Conservation (phyloP, 352 stramenopile genomes). For the Bremia lactucae region DNA sequence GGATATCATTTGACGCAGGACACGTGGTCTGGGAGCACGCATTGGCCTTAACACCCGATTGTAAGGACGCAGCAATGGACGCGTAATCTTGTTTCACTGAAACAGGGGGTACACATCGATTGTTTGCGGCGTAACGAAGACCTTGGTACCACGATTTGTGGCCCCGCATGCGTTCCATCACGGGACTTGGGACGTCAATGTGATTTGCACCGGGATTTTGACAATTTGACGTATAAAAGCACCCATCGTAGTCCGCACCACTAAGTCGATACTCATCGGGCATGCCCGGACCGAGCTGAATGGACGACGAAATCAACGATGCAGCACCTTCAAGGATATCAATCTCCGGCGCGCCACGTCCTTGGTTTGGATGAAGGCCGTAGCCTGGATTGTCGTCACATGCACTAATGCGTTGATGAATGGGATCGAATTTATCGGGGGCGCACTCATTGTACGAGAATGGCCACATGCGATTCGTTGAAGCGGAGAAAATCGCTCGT, state of each 20-base stretch:
- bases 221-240: slow-evolving; percentile 35
- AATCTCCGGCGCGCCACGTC: slow-evolving; percentile 89
- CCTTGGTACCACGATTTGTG: slow-evolving; percentile 52
- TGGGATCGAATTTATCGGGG: slow-evolving; percentile 20
- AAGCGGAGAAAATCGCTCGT: slow-evolving; percentile 85
- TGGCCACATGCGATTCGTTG: slow-evolving; percentile 88
- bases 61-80: slow-evolving; percentile 15
- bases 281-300: slow-evolving; percentile 78
- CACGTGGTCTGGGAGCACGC: slow-evolving; percentile 25
- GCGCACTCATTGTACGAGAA: slow-evolving; percentile 90
- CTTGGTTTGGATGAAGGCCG: slow-evolving; percentile 71
- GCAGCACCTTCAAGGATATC: slow-evolving; percentile 87
- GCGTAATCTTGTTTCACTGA: slow-evolving; percentile 20
- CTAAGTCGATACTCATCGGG: slow-evolving; percentile 47
- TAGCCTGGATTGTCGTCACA: slow-evolving; percentile 85
- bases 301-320: slow-evolving; percentile 73
- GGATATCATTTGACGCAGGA: slow-evolving; percentile 35
- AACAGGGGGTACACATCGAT: slow-evolving; percentile 22
- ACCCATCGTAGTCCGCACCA: slow-evolving; percentile 27
- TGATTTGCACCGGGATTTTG: slow-evolving; percentile 33
- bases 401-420: slow-evolving; percentile 42
- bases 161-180: slow-evolving; percentile 16
- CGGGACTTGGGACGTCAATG: slow-evolving; percentile 28
- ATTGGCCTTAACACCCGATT: slow-evolving; percentile 32
- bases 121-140: slow-evolving; percentile 40